Evolutionary conservation across 352 stramenopile species (phyloP), one percentile per base, ranked within the genome.

Genomic region (Achlya hypogyna): DNA sequence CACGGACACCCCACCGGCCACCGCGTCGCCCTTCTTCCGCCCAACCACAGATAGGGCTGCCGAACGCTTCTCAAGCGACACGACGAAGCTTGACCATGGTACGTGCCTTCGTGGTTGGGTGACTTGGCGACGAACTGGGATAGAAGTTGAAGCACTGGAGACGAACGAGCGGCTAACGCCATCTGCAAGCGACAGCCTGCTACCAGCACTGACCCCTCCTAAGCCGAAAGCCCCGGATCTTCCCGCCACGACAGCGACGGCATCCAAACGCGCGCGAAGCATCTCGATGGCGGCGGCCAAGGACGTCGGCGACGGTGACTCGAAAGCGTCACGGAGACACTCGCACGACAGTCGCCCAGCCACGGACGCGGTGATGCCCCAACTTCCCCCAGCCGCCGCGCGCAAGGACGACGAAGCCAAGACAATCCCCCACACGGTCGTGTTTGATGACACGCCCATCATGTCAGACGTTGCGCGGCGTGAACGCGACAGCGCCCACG

Each of bases 391-490:
- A n/a, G n/a, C n/a, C n/a, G n/a, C n/a, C 38, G 6, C 38, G 14
- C 12, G 12, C 38, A 45, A 45, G 38, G 38, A 45, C 38, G 38
- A 45, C 38, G 12, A 45, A 3, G 12, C 14, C 38, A 10, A 12
- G 52, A 6, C 22, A 18, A 31, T 58, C 1, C 52, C 52, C 18
- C 42, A 60, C 29, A 58, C 18, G 51, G 38, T 38, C 18, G 23
- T 58, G 5, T 64, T 51, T 20, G 54, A 64, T 25, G 54, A 64
- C 12, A 64, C 54, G 54, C 54, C 54, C 18, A 64, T 64, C 28
- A 25, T 64, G 20, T 51, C 54, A 20, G 54, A 64, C 32, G 54
- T 38, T 2, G 54, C 54, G 22, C 28, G 34, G 54, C 54, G 54
- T 5, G 54, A 64, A 28, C 32, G 54, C n/a, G 54, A 64, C 40